Evolutionary conservation across 2,329 filamentous ascomycete species (phyloP), one percentile per base, ranked within the genome.

Genomic region (Biscogniauxia marginata): DNA sequence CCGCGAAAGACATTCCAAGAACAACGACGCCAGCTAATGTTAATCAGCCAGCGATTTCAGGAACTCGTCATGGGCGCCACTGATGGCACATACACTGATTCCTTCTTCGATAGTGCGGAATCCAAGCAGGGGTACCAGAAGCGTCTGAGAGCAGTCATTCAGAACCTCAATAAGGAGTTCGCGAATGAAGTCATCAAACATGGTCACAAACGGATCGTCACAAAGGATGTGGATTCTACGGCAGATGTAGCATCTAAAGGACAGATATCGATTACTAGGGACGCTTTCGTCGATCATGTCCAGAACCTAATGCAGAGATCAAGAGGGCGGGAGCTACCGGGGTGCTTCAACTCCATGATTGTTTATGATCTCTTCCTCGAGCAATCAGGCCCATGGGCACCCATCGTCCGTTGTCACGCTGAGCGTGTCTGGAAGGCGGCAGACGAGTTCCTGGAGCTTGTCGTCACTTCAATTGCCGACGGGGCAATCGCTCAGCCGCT

Each of bases 311-410:
- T 83, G 50, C 60, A 67, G 21, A 72, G 71, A 39, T 77, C 69
- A 4, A 74, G 76, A 30, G 84, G 82, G 1, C 71, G 78, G 4
- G 86, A 89, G 64, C 70, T 89, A 0, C 82, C 83, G 0, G 84
- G 85, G 0, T 83, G 75, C 0, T 87, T 84, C 67, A 86, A 86
- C 57, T 80, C 85, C 0, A 66, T 84, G 52, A 71, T 88, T 8
- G 76, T 89, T 0, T 72, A 74, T 0, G 80, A 87, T 20, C 67
- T 90, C 0, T 89, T 89, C 64, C 71, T 72, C 19, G 78, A 86
- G 47, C 84, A 89, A 55, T 84, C 79, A 0, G 53, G 62, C 6
- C 79, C 78, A 0, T 89, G 84, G 86, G 67, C 75, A 45, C 24
- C 54, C 0, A 74, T 84, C 22, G 81, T 79, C 0, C 66, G 71